These are phyloP conservation scores for Macrophomina tecta DNA, from an alignment of 2,329 filamentous ascomycete genomes.

Conservation along the genomic window DNA sequence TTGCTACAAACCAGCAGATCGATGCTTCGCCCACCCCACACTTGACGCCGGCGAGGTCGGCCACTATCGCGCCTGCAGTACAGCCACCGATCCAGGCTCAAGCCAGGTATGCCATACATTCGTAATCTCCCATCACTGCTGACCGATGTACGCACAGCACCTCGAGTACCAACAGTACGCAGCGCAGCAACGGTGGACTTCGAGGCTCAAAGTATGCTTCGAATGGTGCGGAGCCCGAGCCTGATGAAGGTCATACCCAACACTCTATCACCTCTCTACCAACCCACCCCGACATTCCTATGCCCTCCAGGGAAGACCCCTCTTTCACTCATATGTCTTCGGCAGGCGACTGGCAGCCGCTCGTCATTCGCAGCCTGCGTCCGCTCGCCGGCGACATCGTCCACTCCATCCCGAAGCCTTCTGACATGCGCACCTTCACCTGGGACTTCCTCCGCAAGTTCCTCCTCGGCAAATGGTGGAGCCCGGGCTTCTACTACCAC, in stretches of 20 bases:
- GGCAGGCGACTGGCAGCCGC: conserved; percentile 43
- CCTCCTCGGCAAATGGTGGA: conserved; percentile 48
- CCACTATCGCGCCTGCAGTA: neutral
- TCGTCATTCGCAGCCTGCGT: conserved; percentile 43
- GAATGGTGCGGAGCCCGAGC: neutral
- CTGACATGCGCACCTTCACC: conserved; percentile 44
- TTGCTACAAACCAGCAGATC: neutral
- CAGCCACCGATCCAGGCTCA: neutral
- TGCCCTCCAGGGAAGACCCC: conserved; percentile 31
- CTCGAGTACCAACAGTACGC: neutral
- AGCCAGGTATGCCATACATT: neutral
- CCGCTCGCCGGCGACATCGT: conserved; percentile 29
- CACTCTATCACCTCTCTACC: no score
- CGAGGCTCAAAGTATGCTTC: neutral
- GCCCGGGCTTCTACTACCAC: conserved; percentile 49
- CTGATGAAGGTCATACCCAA: neutral
- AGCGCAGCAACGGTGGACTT: neutral
- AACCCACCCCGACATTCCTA: conserved; percentile 16
- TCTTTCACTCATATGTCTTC: conserved; percentile 20
- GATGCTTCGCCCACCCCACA: neutral
- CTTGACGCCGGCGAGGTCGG: neutral
- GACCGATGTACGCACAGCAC: neutral
- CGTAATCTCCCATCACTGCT: neutral
- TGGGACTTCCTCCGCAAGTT: conserved; percentile 45
- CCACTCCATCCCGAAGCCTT: conserved; percentile 34